Percentiles rank a stretch among this genome's conserved stretches.
Conservation (phyloP, 2,329 filamentous ascomycete genomes). For the Pseudogymnoascus pannorum region DNA sequence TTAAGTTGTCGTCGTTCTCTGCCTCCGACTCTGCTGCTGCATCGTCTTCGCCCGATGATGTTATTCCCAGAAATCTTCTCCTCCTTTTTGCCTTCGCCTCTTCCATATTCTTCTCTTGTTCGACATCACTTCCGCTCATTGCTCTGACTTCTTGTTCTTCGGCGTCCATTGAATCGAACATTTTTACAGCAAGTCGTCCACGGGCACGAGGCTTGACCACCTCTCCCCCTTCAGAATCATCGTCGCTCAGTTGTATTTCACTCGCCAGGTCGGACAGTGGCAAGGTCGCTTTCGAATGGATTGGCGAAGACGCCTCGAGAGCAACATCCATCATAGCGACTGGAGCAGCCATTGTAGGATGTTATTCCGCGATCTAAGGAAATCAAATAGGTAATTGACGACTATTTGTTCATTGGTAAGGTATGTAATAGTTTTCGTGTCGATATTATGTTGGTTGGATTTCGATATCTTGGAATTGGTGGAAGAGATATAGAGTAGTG, state of each 20-base stretch:
- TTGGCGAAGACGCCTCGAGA: constrained; percentile 1
- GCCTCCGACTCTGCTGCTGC: not conserved
- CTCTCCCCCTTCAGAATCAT: not conserved
- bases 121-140: not conserved
- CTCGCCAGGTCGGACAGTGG: not conserved
- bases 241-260: not conserved
- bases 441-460: not conserved
- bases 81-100: not conserved
- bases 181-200: constrained; percentile 2
- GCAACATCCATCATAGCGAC: not conserved
- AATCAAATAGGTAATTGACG: not conserved
- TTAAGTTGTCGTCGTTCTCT: not conserved
- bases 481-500: not conserved
- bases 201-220: not conserved
- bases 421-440: constrained; percentile 1
- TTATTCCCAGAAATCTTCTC: not conserved
- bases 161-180: constrained; percentile 1
- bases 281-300: not conserved
- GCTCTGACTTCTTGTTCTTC: not conserved
- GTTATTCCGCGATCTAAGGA: not conserved
- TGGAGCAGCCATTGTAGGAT: not conserved
- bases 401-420: not conserved
- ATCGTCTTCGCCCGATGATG: constrained; percentile 4
- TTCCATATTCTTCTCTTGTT: not conserved
- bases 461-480: not conserved